These are phyloP conservation scores for Thermochaetoides thermophila DNA, from an alignment of 495 filamentous ascomycete genomes.

Conservation along the genomic window DNA sequence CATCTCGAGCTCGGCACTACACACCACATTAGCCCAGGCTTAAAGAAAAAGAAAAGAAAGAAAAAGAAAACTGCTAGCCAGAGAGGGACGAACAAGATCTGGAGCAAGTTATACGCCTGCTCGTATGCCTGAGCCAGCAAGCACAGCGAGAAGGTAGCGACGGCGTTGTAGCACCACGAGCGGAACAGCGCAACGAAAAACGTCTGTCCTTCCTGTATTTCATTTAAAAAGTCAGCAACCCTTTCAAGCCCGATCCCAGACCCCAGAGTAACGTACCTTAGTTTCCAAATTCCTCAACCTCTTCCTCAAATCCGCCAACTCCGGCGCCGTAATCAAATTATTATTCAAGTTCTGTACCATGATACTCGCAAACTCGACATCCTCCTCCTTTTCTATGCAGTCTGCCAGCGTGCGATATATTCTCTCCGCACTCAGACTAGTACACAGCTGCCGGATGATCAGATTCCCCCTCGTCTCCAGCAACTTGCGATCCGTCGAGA, in stretches of 20 bases:
- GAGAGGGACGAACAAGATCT: constrained; percentile 62
- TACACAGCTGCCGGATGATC: constrained; percentile 89
- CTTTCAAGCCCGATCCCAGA: constrained; percentile 10
- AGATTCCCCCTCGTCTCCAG: constrained; percentile 88
- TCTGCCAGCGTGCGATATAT: constrained; percentile 95
- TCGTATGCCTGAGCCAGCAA: constrained; percentile 96
- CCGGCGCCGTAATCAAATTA: constrained; percentile 93
- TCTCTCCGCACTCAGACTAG: constrained; percentile 80
- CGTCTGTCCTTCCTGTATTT: constrained; percentile 71
- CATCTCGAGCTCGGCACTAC: constrained; percentile 92
- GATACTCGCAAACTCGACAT: constrained; percentile 95
- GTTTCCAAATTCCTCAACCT: constrained; percentile 80
- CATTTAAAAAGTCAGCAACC: constrained; percentile 6
- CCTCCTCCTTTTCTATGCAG: constrained; percentile 95
- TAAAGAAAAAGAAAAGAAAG: too few relatives aligned
- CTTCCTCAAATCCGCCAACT: constrained; percentile 81
- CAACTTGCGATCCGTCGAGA: constrained; percentile 80
- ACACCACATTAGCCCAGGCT: too few relatives aligned
- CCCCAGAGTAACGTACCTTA: constrained; percentile 33
- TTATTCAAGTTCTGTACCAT: constrained; percentile 99
- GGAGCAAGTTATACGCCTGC: constrained; percentile 89
- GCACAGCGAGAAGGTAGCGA: constrained; percentile 92
- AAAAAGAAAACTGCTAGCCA: too few relatives aligned
- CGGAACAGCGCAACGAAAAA: constrained; percentile 92
- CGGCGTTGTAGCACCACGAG: constrained; percentile 97